Evolutionary conservation across 2,329 filamentous ascomycete genomes (phyloP).

Genomic region (Saccharata proteae): DNA sequence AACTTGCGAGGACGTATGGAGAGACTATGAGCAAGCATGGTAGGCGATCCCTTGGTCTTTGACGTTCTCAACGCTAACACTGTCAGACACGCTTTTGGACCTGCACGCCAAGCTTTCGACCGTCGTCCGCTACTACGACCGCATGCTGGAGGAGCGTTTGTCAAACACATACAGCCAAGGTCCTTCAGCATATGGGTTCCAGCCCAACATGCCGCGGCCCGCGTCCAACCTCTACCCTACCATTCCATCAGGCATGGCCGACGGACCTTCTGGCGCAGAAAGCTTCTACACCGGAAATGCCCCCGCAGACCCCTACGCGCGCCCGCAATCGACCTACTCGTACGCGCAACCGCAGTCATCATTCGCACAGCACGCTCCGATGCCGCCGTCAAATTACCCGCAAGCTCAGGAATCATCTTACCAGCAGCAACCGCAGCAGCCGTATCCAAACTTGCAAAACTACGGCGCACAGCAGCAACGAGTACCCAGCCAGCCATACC

Average conservation of each 20-base stretch:
- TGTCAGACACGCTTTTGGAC: conserved; percentile 75
- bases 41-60: conserved; percentile 31
- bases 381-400: conserved; percentile 15
- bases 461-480: conserved; percentile 15
- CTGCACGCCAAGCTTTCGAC: conserved; percentile 91
- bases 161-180: conserved; percentile 88
- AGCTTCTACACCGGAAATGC: conserved; percentile 68
- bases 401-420: conserved; percentile 19
- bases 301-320: conserved; percentile 34
- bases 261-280: conserved; percentile 49
- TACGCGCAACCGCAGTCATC: conserved; percentile 32
- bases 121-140: conserved; percentile 92
- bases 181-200: conserved; percentile 27
- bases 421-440: conserved; percentile 17
- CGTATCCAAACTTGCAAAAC: conserved; percentile 20
- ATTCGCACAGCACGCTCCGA: too few species aligned
- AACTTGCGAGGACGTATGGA: conserved; percentile 87
- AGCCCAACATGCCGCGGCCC: conserved; percentile 28
- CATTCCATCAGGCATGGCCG: conserved; percentile 31
- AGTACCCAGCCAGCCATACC: conserved; percentile 16
- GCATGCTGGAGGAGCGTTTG: conserved; percentile 91
- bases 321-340: conserved; percentile 42
- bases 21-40: conserved; percentile 99
- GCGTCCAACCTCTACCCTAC: conserved; percentile 58
- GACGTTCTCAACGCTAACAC: conserved; percentile 18